Base-by-base conservation (phyloP, 1,284 basidiomycete genomes). In the Meripilus lineatus region DNA sequence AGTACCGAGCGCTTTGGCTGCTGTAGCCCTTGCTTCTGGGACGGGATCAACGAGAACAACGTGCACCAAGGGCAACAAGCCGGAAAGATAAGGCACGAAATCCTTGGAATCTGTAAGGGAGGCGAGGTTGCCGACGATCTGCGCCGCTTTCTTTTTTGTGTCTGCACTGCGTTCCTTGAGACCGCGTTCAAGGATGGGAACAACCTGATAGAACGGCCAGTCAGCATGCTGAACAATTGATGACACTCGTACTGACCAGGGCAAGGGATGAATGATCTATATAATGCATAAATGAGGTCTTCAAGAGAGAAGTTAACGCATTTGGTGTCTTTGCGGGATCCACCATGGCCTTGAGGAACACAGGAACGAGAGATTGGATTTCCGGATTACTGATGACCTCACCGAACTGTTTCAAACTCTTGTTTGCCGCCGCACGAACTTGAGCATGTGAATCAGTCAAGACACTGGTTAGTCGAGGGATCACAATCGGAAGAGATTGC, bases 181-280 rank as follows among this genome's bases (percentile, higher is more conserved):
- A 44, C 96, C 96, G 43, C 95, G 79, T 57, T 98, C 94, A 47
- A 99, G 75, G 58, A 99, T 96, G 2, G 96, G 96, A 50, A 99
- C 83, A 44, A 99, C 84, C 89, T 92, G 43, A 17, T 37, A 18
- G 17, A 26, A 10, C 35, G 21, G 17, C 6, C 47, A 39, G 37
- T 55, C 38, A 60, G 46, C 2, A 51, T 13, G 35, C 11, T 30
- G 38, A 13, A 21, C 30, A 30, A 15, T 17, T 11, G 42, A 37
- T 6, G 48, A 41, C 20, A 66, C 80, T 56, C n/a, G 28, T 10
- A 30, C 28, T n/a, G 49, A 92, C 91, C 56, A 99, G 69, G 15
- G 96, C 96, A n/a, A 99, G 72, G 3, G 96, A 99, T 0, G 96
- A 96, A 40, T 94, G 90, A 57, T 99, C 96, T 54, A 99, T 95